These are phyloP conservation scores for Comarum palustre DNA, from an alignment of 306 rosid species.

Conservation along the genomic window DNA sequence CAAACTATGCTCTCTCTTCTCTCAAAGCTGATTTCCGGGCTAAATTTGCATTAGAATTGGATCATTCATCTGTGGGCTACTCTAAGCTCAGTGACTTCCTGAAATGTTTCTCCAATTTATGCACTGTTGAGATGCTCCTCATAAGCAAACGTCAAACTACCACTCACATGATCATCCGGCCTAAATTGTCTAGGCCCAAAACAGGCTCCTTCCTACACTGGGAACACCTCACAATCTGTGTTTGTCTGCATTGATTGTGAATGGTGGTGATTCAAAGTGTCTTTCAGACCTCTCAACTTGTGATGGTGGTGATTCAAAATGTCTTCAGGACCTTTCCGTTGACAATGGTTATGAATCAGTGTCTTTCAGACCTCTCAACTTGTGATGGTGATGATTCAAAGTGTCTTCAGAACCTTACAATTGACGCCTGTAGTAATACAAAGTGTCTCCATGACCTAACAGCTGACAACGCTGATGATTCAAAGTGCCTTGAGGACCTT, in stretches of 20 bases:
- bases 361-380: too few relatives aligned
- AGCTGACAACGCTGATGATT: not conserved
- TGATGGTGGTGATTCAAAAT: not conserved
- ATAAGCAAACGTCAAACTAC: slow-evolving; percentile 23
- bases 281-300: not conserved
- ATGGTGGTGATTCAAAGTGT: slow-evolving; percentile 6
- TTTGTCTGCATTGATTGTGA: not conserved
- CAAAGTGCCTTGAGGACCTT: slow-evolving; percentile 11
- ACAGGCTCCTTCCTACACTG: not conserved
- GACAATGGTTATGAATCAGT: slow-evolving; percentile 3
- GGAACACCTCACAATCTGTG: not conserved
- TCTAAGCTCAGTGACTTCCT: slow-evolving; percentile 40
- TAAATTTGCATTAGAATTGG: slow-evolving; percentile 35
- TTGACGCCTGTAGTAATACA: slow-evolving; percentile 1
- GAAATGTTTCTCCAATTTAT: slow-evolving; percentile 30
- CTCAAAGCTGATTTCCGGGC: slow-evolving; percentile 39
- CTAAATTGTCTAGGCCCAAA: slow-evolving; percentile 16
- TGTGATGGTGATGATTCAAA: slow-evolving; percentile 8
- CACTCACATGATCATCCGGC: slow-evolving; percentile 37
- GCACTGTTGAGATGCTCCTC: slow-evolving; percentile 28
- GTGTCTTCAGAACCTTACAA: slow-evolving; percentile 15
- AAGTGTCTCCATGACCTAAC: slow-evolving; percentile 9
- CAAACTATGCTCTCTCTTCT: slow-evolving; percentile 41
- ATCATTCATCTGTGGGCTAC: slow-evolving; percentile 40
- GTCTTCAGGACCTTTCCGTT: not conserved